These are phyloP conservation scores for Fonsecaea monophora DNA, from an alignment of 2,329 filamentous ascomycete species.

Conservation along the genomic window DNA sequence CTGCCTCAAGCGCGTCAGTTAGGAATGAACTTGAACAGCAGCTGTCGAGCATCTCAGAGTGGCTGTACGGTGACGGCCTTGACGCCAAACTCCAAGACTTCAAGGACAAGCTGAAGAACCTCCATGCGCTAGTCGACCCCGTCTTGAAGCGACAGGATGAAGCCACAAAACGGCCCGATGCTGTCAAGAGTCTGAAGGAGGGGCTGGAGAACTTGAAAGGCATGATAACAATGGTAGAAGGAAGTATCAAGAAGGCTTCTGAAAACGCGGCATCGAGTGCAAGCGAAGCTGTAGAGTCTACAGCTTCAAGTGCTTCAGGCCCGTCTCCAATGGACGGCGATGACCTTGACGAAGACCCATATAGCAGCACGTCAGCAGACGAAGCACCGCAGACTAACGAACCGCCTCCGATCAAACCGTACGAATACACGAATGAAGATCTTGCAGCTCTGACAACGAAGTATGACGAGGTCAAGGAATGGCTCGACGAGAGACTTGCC, in stretches of 20 bases:
- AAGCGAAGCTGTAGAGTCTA: conserved; percentile 55
- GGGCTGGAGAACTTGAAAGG: conserved; percentile 73
- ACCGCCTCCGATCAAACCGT: conserved; percentile 51
- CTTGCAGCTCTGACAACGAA: conserved; percentile 68
- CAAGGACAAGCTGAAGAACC: conserved; percentile 74
- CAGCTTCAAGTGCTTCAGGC: conserved; percentile 55
- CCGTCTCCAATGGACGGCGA: conserved; percentile 59
- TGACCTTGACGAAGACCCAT: conserved; percentile 75
- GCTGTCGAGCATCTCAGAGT: conserved; percentile 76
- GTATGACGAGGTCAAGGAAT: conserved; percentile 68
- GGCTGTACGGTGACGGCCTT: conserved; percentile 86
- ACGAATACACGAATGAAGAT: conserved; percentile 74
- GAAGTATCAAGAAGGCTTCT: conserved; percentile 74
- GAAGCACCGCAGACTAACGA: conserved; percentile 45
- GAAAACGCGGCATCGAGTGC: conserved; percentile 65
- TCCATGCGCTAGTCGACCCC: conserved; percentile 79
- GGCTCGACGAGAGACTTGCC: conserved; percentile 75
- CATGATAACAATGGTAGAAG: conserved; percentile 73
- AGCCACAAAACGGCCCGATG: conserved; percentile 70
- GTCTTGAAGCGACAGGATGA: conserved; percentile 79
- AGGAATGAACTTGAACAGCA: conserved; percentile 71
- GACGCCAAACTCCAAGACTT: conserved; percentile 78
- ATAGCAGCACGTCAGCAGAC: conserved; percentile 46
- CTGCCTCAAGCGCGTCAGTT: conserved; percentile 72
- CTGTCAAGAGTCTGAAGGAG: conserved; percentile 70